These are phyloP conservation scores for Fusarium sarcochroum DNA, from an alignment of 2,329 filamentous ascomycete genomes.

Conservation along the genomic window DNA sequence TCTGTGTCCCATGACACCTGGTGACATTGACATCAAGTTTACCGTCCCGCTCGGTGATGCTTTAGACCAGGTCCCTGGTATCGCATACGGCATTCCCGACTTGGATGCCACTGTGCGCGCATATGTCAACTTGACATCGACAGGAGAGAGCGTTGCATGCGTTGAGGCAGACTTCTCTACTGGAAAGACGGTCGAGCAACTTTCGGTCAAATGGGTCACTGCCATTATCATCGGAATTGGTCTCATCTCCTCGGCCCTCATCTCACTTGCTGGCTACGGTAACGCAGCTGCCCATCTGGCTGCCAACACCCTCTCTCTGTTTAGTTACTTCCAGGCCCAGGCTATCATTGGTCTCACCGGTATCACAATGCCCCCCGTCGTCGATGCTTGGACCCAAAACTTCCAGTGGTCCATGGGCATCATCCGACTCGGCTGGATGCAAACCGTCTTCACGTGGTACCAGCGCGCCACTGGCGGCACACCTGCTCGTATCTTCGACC, in stretches of 20 bases:
- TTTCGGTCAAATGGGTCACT: slow-evolving; percentile 89
- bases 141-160: slow-evolving; percentile 79
- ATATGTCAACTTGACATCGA: slow-evolving; percentile 79
- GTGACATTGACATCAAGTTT: slow-evolving; percentile 81
- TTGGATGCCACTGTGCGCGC: slow-evolving; percentile 88
- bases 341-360: slow-evolving; percentile 89
- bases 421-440: slow-evolving; percentile 86
- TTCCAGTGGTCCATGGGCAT: slow-evolving; percentile 99
- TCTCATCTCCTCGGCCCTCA: slow-evolving; percentile 85
- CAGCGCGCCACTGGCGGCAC: slow-evolving; percentile 92
- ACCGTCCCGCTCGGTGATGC: slow-evolving; percentile 73
- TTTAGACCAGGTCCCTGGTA: slow-evolving; percentile 78
- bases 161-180: slow-evolving; percentile 91
- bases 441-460: slow-evolving; percentile 93
- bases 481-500: slow-evolving; percentile 82
- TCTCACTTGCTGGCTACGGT: slow-evolving; percentile 89
- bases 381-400: slow-evolving; percentile 94
- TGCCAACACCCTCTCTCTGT: slow-evolving; percentile 90
- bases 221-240: slow-evolving; percentile 89
- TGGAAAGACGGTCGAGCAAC: slow-evolving; percentile 89
- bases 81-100: slow-evolving; percentile 91
- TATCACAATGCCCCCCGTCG: slow-evolving; percentile 86
- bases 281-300: slow-evolving; percentile 96
- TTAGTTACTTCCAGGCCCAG: slow-evolving; percentile 93
- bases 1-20: slow-evolving; percentile 91